Evolutionary conservation across 768 basidiomycete species (phyloP), one percentile per base, ranked within the genome.

Genomic region (Heimioporus sp.): DNA sequence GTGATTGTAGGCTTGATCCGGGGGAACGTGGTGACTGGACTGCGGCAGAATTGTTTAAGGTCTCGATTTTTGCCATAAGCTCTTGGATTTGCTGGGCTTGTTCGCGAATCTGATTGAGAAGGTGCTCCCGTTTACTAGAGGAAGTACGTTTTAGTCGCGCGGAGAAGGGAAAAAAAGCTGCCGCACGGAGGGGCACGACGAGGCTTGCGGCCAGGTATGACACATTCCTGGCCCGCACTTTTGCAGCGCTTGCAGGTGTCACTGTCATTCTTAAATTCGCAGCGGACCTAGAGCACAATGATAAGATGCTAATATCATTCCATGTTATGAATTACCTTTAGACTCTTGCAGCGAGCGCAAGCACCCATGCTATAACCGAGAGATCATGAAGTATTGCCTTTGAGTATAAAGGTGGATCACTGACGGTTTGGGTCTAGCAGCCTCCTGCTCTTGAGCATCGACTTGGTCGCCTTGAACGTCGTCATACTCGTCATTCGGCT

Each of bases 121-220:
- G 76, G 58, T 85, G 76, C 61, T 91, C 90, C 13, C 90, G 86
- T 76, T 90, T 90, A 37, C 89, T 92, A 53, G 20, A 40, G 34
- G 35, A 51, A 24, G 17, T 20, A 15, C 19, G 17, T 3, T 35
- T 62, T 38, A 51, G 52, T 28, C 24, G 12, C 10, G 28, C 7
- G 11, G 12, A 11, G 13, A 16, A 28, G 20, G n/a, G 32, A 17
- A 31, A n/a, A 43, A 35, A 13, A 43, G 15, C 40, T 19, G 20
- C 72, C 86, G 65, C 69, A 91, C 89, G 87, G 90, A 47, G 90
- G 89, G 5, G 84, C 79, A 42, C 85, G 76, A 51, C 89, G 84
- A 62, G 87, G 87, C 69, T 89, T 91, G 55, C 86, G 78, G n/a
- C 88, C 89, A n/a, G 89, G 89, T 45, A 87, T 88, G 38, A 84